These are phyloP conservation scores for Hymenoscyphus linearis DNA, from an alignment of 2,329 filamentous ascomycete species.

Conservation along the genomic window DNA sequence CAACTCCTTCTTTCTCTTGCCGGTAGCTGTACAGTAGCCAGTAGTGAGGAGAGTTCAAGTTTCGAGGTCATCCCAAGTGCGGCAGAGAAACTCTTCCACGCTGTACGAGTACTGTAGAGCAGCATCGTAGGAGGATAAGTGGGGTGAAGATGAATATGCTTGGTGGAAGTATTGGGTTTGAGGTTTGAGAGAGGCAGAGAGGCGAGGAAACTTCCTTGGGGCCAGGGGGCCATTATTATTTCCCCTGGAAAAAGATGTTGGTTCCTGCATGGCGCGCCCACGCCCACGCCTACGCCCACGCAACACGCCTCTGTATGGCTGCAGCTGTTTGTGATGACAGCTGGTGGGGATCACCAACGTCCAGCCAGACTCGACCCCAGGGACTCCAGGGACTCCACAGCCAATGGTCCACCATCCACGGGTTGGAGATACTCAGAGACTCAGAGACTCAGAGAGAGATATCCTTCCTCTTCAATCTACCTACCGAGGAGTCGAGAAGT, in stretches of 20 bases:
- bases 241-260: neutral
- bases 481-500: no score
- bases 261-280: constrained; percentile 1
- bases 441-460: no score
- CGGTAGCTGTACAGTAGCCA: neutral
- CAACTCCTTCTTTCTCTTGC: neutral
- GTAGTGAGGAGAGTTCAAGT: neutral
- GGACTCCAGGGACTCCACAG: no score
- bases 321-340: neutral
- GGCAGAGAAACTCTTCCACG: neutral
- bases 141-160: neutral
- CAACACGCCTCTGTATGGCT: neutral
- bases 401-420: no score
- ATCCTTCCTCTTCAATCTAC: no score
- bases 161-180: neutral
- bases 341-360: neutral
- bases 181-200: neutral
- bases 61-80: neutral
- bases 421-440: no score
- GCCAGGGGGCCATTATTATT: no score
- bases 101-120: no score
- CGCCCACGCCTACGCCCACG: no score
- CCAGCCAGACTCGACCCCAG: no score
- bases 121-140: neutral
- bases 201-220: neutral